These are phyloP conservation scores for Candida alai DNA, from an alignment of 805 yeast genomes.

Conservation along the genomic window DNA sequence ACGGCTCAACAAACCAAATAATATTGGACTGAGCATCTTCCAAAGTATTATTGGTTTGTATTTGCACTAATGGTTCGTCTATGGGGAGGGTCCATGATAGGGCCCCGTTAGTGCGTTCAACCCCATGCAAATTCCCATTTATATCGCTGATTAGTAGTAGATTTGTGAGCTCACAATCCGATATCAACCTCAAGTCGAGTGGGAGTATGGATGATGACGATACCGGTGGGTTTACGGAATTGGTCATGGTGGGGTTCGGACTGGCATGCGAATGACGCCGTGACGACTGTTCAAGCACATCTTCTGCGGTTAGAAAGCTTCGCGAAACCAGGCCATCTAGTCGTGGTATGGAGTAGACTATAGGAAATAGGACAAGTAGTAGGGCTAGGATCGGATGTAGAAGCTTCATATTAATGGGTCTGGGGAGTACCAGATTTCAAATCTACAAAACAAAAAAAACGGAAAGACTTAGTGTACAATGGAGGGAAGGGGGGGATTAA, in stretches of 20 bases:
- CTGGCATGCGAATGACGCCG: no score
- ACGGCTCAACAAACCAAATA: slow-evolving; percentile 90
- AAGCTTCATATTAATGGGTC: slow-evolving; percentile 3
- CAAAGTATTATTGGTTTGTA: slow-evolving; percentile 21
- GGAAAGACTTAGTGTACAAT: no score
- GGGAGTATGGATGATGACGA: slow-evolving; percentile 23
- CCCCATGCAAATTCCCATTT: slow-evolving; percentile 83
- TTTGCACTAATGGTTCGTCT: slow-evolving; percentile 57
- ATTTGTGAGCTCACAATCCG: slow-evolving; percentile 51
- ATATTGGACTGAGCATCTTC: slow-evolving; percentile 19
- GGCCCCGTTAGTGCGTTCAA: slow-evolving; percentile 71
- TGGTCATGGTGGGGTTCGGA: background rate
- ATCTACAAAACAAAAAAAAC: no score
- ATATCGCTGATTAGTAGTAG: slow-evolving; percentile 70
- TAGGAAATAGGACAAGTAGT: slow-evolving; percentile 2
- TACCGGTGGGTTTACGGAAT: background rate
- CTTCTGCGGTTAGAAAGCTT: no score
- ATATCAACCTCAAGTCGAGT: slow-evolving; percentile 35
- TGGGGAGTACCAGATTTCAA: no score
- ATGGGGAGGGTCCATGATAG: slow-evolving; percentile 73
- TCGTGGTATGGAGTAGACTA: slow-evolving; percentile 17
- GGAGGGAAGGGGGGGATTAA: no score
- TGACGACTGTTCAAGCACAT: no score
- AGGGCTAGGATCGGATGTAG: background rate
- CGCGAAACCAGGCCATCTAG: no score